Evolutionary conservation across 257 asterid genomes (phyloP), one percentile per base, ranked within the genome.

Genomic region (Nicotiana benthamiana): DNA sequence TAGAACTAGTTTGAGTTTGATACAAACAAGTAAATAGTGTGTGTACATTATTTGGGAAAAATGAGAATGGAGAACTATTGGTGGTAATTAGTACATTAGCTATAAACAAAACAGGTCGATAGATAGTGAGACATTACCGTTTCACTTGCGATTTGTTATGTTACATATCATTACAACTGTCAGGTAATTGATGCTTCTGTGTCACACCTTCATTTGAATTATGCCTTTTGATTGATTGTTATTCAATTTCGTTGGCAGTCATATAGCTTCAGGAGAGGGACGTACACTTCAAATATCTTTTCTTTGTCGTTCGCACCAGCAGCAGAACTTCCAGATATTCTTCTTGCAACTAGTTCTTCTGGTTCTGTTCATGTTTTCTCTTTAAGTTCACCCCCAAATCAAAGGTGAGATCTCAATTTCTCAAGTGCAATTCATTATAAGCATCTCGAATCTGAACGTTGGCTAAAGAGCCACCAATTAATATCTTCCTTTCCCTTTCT

Each of bases 211-310:
- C 60, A 24, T 52, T 70, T 26, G 26, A 74, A 8, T 74, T 24
- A 3, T 16, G 78, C 1, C 24, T 24, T 74, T 24, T 46, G 43
- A 22, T 48, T 15, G 78, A 48, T 22, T 74, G 22, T 74, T 48
- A 7, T 48, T 46, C 34, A 74, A 5, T 24, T 74, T 84, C 65
- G 82, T 86, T 88, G 34, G 75, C 94, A 95, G 99, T 92, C 97
- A 28, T 95, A 92, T 93, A 95, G 99, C 88, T 95, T 95, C 88
- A 94, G 99, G 84, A 92, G 99, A 88, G 99, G 98, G 59, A 83
- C 97, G 72, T 93, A 88, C 87, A 81, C 96, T 80, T 95, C 99
- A 43, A 88, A 87, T 60, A 93, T 95, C 65, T 95, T 85, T 89
- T 95, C 99, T 81, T 65, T 95, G 85, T 90, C 99, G 48, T 93